Evolutionary conservation across 202 grass and related monocot genomes (phyloP), one percentile per base, ranked within the genome.

Genomic region (Panicum virgatum): DNA sequence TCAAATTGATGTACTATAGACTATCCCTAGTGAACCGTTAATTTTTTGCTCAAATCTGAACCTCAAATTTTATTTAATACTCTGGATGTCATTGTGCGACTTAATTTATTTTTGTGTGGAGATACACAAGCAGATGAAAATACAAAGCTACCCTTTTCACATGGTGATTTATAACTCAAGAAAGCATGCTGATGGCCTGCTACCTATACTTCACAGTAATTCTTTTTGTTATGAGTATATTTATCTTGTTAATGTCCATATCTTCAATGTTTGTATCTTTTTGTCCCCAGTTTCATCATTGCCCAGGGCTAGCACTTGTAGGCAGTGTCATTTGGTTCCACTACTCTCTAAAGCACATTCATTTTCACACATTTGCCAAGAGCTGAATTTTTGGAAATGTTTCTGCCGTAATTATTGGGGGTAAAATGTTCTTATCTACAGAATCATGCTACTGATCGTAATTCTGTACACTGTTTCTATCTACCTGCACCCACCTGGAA

Each of bases 1-100:
- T 64, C 65, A 37, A 51, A 80, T 56, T 66, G 54, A 89, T 81
- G 71, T 81, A 81, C 72, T 32, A 75, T 84, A 71, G 46, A 76
- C 27, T 42, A 56, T 76, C 29, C 13, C 7, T 77, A 9, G 20
- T 56, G 56, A 54, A 72, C 38, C 56, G 72, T 81, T 71, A 38
- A 53, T 76, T 69, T 25, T n/a, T 62, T 81, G 51, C n/a, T n/a
- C n/a, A n/a, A n/a, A n/a, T n/a, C n/a, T n/a, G n/a, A n/a, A n/a
- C n/a, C n/a, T n/a, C n/a, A n/a, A n/a, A n/a, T n/a, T n/a, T 47
- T 39, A 27, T 34, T 27, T 57, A 36, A 32, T 60, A 42, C 9
- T 63, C 26, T 40, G 27, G 59, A 42, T 72, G 36, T 50, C 23
- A 45, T 53, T 44, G 25, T 82, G 58, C 14, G 14, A 43, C 67